Percentiles rank a stretch among this genome's conserved stretches.
phyloP scores from a whole-genome alignment of 2,329 filamentous ascomycete genomes.

The Sclerotiophoma versabilis region DNA sequence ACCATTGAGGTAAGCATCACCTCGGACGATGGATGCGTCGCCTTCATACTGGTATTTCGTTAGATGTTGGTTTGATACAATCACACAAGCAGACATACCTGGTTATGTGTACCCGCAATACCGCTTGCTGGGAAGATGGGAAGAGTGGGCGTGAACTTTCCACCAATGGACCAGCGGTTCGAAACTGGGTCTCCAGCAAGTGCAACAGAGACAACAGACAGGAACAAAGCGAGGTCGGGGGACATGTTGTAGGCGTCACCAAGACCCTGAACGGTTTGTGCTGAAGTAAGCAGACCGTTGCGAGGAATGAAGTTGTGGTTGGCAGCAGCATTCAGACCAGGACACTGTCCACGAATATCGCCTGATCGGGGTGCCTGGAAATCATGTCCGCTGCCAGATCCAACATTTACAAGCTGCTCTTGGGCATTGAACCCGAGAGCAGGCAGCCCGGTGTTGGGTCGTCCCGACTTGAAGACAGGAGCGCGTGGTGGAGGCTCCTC shows the following conservation, averaged over 20 bases:
- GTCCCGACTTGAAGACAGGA: slow-evolving; percentile 14
- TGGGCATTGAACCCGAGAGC: slow-evolving; percentile 9
- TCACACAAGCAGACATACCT: too few species aligned
- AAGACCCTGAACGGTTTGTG: slow-evolving; percentile 22
- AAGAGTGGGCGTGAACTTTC: slow-evolving; percentile 20
- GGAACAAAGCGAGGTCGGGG: slow-evolving; percentile 19
- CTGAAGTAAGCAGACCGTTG: slow-evolving; percentile 31
- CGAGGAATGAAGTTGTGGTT: slow-evolving; percentile 45
- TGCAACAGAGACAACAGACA: slow-evolving; percentile 22
- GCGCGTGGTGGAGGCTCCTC: slow-evolving; percentile 20
- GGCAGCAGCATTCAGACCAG: slow-evolving; percentile 40
- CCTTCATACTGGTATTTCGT: slow-evolving; percentile 28
- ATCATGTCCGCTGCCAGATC: slow-evolving; percentile 17
- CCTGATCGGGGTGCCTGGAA: slow-evolving; percentile 7
- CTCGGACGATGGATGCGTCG: slow-evolving; percentile 27
- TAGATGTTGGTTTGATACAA: too few species aligned
- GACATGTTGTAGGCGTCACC: slow-evolving; percentile 25
- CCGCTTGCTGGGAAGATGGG: slow-evolving; percentile 24
- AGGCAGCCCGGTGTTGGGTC: slow-evolving; percentile 19
- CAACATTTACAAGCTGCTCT: slow-evolving; percentile 20
- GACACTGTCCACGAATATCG: slow-evolving; percentile 38
- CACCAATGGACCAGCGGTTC: slow-evolving; percentile 24
- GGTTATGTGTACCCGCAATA: slow-evolving; percentile 25
- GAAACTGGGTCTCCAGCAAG: slow-evolving; percentile 24
- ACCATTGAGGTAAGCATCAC: slow-evolving; percentile 26